Evolutionary conservation across 176 grass and related monocot genomes (phyloP), one percentile per base, ranked within the genome.

Genomic region (Carex pumila): DNA sequence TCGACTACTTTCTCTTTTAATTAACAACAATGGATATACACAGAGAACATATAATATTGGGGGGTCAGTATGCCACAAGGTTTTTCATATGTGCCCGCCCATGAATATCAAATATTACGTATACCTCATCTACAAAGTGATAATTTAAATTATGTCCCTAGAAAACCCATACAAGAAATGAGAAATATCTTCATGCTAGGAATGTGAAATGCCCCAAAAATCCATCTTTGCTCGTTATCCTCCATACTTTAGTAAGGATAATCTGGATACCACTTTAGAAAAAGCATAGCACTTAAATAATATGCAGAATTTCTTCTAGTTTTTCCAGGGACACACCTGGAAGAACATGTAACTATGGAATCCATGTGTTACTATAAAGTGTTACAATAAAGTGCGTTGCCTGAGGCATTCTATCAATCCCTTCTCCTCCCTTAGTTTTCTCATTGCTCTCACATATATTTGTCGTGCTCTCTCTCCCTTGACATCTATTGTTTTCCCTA

Each of bases 341-440:
- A 75, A 54, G 14, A 12, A 30, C 54, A 75, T 3, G 11, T 2
- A 75, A 29, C 71, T 75, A 30, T 75, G 45, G 5, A 75, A 74
- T 53, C 22, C 71, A 31, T 54, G 71, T 54, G 25, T 77, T 71
- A 77, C 65, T 87, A 71, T 30, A 81, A n/a, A 50, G 78, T 52
- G 61, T 21, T 50, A 62, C 65, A 82, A 80, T 34, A 85, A 25
- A 54, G 75, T 41, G 50, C 18, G 53, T 71, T 49, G 62, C 54
- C 6, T 59, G 22, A 81, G 17, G 22, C 64, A 83, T 80, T 80
- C 87, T 15, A 88, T 70, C 21, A 88, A 84, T 61, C 25, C 53
- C 54, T 71, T 81, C 32, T 88, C 87, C 17, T 88, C 82, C 39
- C 47, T 79, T 5, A 88, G 82, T 81, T 84, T 80, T 54, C 30